Percentiles rank a stretch among this genome's conserved stretches.
These are phyloP conservation scores for Heimioporus sp. DNA, from an alignment of 768 basidiomycete genomes.

Conservation along the genomic window DNA sequence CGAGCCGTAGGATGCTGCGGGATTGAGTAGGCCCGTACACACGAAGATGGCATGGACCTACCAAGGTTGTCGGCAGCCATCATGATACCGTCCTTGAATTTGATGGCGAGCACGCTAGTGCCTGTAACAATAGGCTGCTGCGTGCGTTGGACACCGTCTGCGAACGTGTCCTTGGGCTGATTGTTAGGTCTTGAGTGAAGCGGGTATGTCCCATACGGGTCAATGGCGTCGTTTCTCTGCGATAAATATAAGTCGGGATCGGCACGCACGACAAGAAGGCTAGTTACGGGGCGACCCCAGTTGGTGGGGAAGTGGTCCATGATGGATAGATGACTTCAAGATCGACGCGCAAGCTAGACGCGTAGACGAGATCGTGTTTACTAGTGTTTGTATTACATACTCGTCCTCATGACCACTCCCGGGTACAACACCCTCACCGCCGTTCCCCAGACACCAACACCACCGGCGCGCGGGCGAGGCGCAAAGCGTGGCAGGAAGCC, in stretches of 20 bases:
- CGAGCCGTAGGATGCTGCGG: slow-evolving; percentile 89
- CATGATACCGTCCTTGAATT: slow-evolving; percentile 97
- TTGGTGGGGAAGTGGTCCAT: slow-evolving; percentile 87
- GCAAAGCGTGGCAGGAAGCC: slow-evolving; percentile 28
- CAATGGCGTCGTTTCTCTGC: slow-evolving; percentile 72
- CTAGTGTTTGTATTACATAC: slow-evolving; percentile 8
- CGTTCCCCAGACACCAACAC: slow-evolving; percentile 21
- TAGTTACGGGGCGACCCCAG: slow-evolving; percentile 76
- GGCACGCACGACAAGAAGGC: too few species aligned
- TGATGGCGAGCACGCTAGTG: slow-evolving; percentile 92
- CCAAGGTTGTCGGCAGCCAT: slow-evolving; percentile 98
- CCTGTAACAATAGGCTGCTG: slow-evolving; percentile 96
- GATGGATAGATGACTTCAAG: slow-evolving; percentile 3
- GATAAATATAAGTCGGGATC: neutral
- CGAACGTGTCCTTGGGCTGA: slow-evolving; percentile 51
- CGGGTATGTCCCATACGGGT: slow-evolving; percentile 77
- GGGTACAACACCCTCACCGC: slow-evolving; percentile 3
- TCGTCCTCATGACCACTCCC: slow-evolving; percentile 23
- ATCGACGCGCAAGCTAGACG: slow-evolving; percentile 23
- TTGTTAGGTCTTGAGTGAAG: slow-evolving; percentile 58
- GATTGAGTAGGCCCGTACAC: neutral
- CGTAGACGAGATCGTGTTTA: slow-evolving; percentile 17
- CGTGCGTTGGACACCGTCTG: slow-evolving; percentile 72
- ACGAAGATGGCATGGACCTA: slow-evolving; percentile 33
- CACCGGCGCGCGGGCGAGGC: slow-evolving; percentile 24